phyloP scores from a whole-genome alignment of 306 rosid species.

The Trichosanthes cucumerina region DNA sequence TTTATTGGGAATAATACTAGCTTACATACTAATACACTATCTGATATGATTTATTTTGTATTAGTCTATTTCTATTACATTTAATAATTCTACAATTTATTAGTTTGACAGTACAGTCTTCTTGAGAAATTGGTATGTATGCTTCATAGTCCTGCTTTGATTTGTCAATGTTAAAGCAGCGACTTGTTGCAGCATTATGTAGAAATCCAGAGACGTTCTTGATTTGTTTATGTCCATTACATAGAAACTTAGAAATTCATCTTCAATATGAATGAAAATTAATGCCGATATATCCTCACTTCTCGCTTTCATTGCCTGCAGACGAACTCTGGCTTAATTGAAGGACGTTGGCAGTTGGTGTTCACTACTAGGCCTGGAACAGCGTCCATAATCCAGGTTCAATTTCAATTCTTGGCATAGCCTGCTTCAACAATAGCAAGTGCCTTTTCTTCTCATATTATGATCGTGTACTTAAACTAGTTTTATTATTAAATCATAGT shows the following conservation, averaged over 20 bases:
- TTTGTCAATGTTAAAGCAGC: neutral
- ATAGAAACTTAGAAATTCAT: neutral
- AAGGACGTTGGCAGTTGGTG: conserved; percentile 88
- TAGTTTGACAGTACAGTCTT: neutral
- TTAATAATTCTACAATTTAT: neutral
- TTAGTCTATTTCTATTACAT: too few species aligned
- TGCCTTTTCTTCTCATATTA: neutral
- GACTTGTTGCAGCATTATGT: neutral
- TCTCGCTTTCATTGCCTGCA: conserved; percentile 22
- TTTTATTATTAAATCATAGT: neutral
- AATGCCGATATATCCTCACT: neutral
- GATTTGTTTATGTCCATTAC: neutral
- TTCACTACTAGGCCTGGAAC: conserved; percentile 93
- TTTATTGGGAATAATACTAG: too few species aligned
- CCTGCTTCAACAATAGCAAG: neutral
- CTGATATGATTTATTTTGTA: too few species aligned
- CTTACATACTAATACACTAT: too few species aligned
- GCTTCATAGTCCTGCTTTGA: too few species aligned
- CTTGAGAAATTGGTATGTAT: neutral
- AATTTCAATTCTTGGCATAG: neutral
- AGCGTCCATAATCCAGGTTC: conserved; percentile 85
- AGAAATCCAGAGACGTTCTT: neutral
- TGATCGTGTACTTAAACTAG: neutral
- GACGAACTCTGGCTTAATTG: conserved; percentile 67
- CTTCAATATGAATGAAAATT: neutral